phyloP scores from a whole-genome alignment of 257 asterid species.

The Salvia splendens region DNA sequence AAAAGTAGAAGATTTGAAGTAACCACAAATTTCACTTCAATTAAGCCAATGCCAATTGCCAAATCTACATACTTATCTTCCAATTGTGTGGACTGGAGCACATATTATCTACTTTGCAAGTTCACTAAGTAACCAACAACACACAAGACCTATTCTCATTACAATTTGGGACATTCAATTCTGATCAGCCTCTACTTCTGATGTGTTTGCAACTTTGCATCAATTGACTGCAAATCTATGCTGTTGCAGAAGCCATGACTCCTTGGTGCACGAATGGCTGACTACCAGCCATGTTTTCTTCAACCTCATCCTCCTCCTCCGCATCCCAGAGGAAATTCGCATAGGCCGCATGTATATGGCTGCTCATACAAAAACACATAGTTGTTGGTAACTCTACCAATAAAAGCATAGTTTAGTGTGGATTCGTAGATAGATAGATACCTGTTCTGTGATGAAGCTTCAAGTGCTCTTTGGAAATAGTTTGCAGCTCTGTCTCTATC shows the following conservation, averaged over 20 bases:
- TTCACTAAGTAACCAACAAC: too few species aligned
- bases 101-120: too few species aligned
- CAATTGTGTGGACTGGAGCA: too few species aligned
- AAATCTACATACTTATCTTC: too few species aligned
- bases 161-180: not conserved
- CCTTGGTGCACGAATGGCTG: slow-evolving; percentile 34
- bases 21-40: too few species aligned
- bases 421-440: not conserved
- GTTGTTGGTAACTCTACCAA: too few species aligned
- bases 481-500: slow-evolving; percentile 57
- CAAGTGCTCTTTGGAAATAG: slow-evolving; percentile 69
- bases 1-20: too few species aligned
- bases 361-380: slow-evolving; percentile 28
- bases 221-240: not conserved
- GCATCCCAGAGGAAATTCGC: slow-evolving; percentile 83
- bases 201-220: too few species aligned
- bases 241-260: slow-evolving; percentile 51
- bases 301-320: slow-evolving; percentile 39
- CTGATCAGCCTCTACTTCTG: not conserved
- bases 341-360: slow-evolving; percentile 81
- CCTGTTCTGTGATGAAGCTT: slow-evolving; percentile 67
- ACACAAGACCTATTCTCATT: not conserved
- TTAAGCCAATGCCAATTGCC: too few species aligned
- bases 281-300: slow-evolving; percentile 18
- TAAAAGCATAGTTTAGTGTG: too few species aligned